Conservation (phyloP, 2,329 filamentous ascomycete species). For the Pseudopithomyces maydicus region DNA sequence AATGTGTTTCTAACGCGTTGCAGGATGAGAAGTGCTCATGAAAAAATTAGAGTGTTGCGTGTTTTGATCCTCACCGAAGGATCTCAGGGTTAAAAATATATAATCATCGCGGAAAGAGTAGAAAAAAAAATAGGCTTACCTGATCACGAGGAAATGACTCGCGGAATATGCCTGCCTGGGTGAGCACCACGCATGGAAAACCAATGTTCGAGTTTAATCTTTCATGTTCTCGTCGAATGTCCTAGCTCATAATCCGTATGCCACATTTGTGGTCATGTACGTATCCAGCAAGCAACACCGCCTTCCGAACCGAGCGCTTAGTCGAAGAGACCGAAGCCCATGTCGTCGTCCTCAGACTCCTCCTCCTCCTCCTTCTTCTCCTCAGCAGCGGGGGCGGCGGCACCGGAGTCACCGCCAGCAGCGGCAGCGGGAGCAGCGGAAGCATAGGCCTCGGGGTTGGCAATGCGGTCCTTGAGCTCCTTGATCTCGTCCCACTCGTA, state of each 20-base stretch:
- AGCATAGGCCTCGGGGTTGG: slow-evolving; percentile 97
- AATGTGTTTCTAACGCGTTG: slow-evolving; percentile 4
- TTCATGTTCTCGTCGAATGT: slow-evolving; percentile 42
- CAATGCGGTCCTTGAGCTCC: slow-evolving; percentile 98
- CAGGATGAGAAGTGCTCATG: slow-evolving; percentile 52
- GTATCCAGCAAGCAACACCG: slow-evolving; percentile 26
- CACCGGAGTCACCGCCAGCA: slow-evolving; percentile 56
- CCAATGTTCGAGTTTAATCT: slow-evolving; percentile 28
- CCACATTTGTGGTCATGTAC: slow-evolving; percentile 21
- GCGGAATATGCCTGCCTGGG: slow-evolving; percentile 11
- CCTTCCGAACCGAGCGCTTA: slow-evolving; percentile 41
- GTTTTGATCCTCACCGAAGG: slow-evolving; percentile 63
- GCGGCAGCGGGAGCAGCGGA: slow-evolving; percentile 73
- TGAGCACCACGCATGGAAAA: slow-evolving; percentile 30
- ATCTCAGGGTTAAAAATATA: slow-evolving; percentile 69
- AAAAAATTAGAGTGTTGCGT: slow-evolving; percentile 77
- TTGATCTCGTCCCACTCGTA: slow-evolving; percentile 95
- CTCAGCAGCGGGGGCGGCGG: slow-evolving; percentile 33
- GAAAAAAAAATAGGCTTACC: slow-evolving; percentile 41
- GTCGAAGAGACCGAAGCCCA: slow-evolving; percentile 62
- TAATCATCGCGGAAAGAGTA: slow-evolving; percentile 59
- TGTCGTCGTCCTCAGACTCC: slow-evolving; percentile 60
- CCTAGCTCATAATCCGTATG: slow-evolving; percentile 37
- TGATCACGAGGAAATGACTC: slow-evolving; percentile 10
- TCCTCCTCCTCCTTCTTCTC: slow-evolving; percentile 56